Evolutionary conservation across 148 eudicot species (phyloP), one percentile per base, ranked within the genome.

Genomic region (Agrostemma githago): DNA sequence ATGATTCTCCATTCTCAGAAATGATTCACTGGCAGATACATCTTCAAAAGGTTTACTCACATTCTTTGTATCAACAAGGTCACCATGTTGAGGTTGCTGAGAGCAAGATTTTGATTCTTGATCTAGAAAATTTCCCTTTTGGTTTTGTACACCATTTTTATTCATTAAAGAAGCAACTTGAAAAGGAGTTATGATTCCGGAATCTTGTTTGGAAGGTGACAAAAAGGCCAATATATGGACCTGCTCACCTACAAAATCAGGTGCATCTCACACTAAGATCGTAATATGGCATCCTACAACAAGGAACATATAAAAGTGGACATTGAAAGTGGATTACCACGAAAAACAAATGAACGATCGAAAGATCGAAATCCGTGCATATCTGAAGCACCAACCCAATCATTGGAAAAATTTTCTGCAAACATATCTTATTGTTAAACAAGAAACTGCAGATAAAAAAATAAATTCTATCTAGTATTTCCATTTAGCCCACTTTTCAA

Each of bases 91-190:
- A 54, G 46, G 59, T 66, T 68, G 82, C 70, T 60, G 79, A 57
- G 78, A 71, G 64, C 77, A 79, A 63, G 82, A 72, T 48, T 12
- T 75, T 40, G 84, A 26, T 59, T 80, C 73, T 74, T 84, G 82
- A 54, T 74, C 78, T 71, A 63, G 78, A 62, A 73, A 11, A 66
- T 80, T 78, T 65, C 90, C 90, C 80, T 84, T 89, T 71, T 82
- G 89, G 59, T 80, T 81, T 70, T 82, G 81, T 65, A 80, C 44
- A 71, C 76, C 84, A 74, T 76, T 79, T 74, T 87, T 91, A 79
- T 74, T 89, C 92, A 95, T 87, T 66, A 79, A 73, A 40, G 96
- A 97, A 76, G 98, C 97, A 85, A 95, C 92, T 83, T 95, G 92
- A 74, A 95, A 95, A 37, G 98, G 98, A 43, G 97, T 94, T 46